phyloP scores from a whole-genome alignment of 331 rosid species.

The Ulmus americana region DNA sequence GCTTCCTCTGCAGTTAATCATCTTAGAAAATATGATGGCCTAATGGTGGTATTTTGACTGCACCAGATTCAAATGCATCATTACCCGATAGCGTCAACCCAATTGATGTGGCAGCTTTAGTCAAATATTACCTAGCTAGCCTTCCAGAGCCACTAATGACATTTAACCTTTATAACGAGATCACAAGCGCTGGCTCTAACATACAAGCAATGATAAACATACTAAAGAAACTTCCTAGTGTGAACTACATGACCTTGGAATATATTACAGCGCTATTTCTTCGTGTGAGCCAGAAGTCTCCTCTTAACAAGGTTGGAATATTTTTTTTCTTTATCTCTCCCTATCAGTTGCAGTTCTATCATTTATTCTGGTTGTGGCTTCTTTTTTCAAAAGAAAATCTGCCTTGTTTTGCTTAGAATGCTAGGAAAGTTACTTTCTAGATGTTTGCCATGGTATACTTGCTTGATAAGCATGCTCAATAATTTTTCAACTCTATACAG shows the following conservation, averaged over 20 bases:
- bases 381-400: neutral
- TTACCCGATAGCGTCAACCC: slow-evolving; percentile 80
- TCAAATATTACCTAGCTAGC: slow-evolving; percentile 84
- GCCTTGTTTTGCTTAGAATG: neutral
- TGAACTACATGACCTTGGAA: slow-evolving; percentile 89
- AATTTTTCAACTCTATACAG: slow-evolving; percentile 38
- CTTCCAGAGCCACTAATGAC: slow-evolving; percentile 91
- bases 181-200: slow-evolving; percentile 70
- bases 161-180: slow-evolving; percentile 66
- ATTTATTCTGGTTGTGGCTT: neutral
- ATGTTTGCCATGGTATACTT: neutral
- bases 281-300: slow-evolving; percentile 82
- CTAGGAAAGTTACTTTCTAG: neutral
- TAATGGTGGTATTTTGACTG: slow-evolving; percentile 4
- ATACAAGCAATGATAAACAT: slow-evolving; percentile 62
- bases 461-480: slow-evolving; percentile 18
- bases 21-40: slow-evolving; percentile 16
- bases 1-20: slow-evolving; percentile 22
- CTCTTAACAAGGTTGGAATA: slow-evolving; percentile 70
- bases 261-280: slow-evolving; percentile 74
- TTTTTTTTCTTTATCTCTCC: slow-evolving; percentile 22
- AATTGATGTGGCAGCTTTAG: slow-evolving; percentile 72
- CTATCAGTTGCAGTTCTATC: neutral
- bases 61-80: slow-evolving; percentile 61
- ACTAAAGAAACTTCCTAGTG: slow-evolving; percentile 75